A percentile compares a stretch with the other conserved stretches of the same genome.
Conservation (phyloP, 1,284 basidiomycete species). For the Stygiomarasmius scandens region DNA sequence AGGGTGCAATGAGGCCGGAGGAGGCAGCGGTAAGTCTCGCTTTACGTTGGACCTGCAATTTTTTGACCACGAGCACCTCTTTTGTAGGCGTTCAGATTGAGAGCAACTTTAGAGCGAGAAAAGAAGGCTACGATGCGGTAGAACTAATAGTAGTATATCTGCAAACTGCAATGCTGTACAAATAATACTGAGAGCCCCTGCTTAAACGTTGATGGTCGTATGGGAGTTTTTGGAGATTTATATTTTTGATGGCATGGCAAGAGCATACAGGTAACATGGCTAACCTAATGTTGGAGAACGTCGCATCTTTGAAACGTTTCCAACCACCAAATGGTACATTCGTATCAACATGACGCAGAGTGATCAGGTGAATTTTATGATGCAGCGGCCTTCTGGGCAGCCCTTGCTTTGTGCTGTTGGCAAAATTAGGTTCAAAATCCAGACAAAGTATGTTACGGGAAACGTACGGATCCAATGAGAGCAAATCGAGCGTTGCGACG, state of each 20-base stretch:
- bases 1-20: constrained; percentile 76
- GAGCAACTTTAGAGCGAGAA: constrained; percentile 62
- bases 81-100: constrained; percentile 54
- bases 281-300: constrained; percentile 4
- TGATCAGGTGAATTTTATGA: constrained; percentile 29
- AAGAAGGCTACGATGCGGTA: constrained; percentile 36
- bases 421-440: constrained; percentile 15
- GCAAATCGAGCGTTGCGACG: constrained; percentile 84
- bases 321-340: constrained; percentile 8
- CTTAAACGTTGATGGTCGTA: background rate
- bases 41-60: background rate
- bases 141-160: no score
- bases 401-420: constrained; percentile 63
- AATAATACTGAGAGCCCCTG: background rate
- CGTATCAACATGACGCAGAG: background rate
- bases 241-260: constrained; percentile 11
- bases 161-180: no score
- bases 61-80: constrained; percentile 3
- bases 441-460: background rate
- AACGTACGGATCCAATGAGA: constrained; percentile 76
- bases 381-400: constrained; percentile 58
- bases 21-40: constrained; percentile 68
- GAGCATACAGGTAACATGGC: constrained; percentile 4
- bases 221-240: constrained; percentile 14
- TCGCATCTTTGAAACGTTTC: background rate